phyloP scores from a whole-genome alignment of 2,329 filamentous ascomycete genomes.

The Talaromyces verruculosus region DNA sequence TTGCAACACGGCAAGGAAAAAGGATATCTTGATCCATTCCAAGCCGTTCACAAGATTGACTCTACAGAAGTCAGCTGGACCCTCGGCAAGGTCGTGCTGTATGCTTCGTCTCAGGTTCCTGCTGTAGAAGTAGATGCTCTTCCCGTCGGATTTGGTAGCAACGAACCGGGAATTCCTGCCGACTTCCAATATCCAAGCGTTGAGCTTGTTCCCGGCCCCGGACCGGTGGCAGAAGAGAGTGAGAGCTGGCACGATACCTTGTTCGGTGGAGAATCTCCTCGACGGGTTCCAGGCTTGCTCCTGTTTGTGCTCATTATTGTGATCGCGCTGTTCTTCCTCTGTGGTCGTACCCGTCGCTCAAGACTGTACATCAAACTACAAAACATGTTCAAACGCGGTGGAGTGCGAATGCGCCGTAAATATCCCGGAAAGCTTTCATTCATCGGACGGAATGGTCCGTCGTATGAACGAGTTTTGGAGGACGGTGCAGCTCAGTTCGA shows the following conservation, averaged over 20 bases:
- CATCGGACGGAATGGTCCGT: constrained; percentile 38
- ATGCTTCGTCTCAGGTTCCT: constrained; percentile 84
- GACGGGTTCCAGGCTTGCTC: constrained; percentile 70
- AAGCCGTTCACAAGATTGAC: constrained; percentile 88
- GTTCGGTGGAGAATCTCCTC: constrained; percentile 64
- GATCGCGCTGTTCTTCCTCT: constrained; percentile 69
- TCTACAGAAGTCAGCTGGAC: constrained; percentile 96
- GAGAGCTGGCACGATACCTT: constrained; percentile 64
- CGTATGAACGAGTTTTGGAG: constrained; percentile 84
- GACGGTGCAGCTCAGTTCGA: constrained; percentile 77
- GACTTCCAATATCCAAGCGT: constrained; percentile 78
- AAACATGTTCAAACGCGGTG: constrained; percentile 34
- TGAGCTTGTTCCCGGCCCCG: constrained; percentile 36
- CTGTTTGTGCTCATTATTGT: constrained; percentile 74
- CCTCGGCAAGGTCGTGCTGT: constrained; percentile 91
- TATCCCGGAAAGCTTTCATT: constrained; percentile 60
- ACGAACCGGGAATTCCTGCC: constrained; percentile 63
- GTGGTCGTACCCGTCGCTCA: constrained; percentile 73
- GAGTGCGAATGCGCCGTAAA: constrained; percentile 45
- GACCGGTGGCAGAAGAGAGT: constrained; percentile 34
- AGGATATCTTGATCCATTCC: constrained; percentile 80
- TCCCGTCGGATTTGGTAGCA: constrained; percentile 91
- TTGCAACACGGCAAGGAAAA: constrained; percentile 68
- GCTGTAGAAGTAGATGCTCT: constrained; percentile 59
- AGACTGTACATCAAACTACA: constrained; percentile 59